Evolutionary conservation across 768 basidiomycete species (phyloP).

Genomic region (Pleurotus eryngii): DNA sequence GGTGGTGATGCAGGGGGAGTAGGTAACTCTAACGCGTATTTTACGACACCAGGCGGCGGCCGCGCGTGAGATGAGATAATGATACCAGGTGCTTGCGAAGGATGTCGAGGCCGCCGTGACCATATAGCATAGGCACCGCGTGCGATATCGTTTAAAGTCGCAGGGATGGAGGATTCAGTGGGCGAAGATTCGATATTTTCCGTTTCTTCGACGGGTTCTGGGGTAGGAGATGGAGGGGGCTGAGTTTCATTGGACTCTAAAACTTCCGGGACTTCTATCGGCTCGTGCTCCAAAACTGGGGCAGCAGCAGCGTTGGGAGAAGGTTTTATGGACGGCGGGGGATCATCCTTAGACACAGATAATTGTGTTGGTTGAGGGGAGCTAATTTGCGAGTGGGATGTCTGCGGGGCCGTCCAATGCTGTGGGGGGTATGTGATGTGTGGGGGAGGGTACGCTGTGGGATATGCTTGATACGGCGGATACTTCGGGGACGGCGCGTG

Average conservation of each 20-base stretch:
- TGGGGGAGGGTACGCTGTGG: conserved; percentile 28
- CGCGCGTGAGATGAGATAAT: conserved; percentile 65
- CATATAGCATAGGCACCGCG: conserved; percentile 57
- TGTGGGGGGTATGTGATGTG: conserved; percentile 32
- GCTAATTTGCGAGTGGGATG: conserved; percentile 16
- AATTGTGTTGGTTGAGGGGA: conserved; percentile 67
- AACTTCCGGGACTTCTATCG: not conserved
- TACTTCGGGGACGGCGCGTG: conserved; percentile 29
- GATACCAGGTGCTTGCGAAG: conserved; percentile 61
- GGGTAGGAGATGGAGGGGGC: conserved; percentile 11
- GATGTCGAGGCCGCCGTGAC: conserved; percentile 68
- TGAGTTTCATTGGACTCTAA: not conserved
- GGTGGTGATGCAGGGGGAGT: conserved; percentile 48
- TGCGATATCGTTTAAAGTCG: conserved; percentile 5
- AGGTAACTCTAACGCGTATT: conserved; percentile 47
- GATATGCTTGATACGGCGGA: conserved; percentile 18
- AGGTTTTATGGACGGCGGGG: not conserved
- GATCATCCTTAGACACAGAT: conserved; percentile 34
- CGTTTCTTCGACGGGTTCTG: conserved; percentile 9
- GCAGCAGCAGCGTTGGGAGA: not conserved
- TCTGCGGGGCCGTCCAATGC: not conserved
- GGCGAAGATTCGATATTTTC: not conserved
- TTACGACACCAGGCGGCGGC: conserved; percentile 58
- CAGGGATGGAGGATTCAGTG: conserved; percentile 2
- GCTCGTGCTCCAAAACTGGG: not conserved